phyloP scores from a whole-genome alignment of 202 grass and related monocot species.

The Miscanthus sacchariflorus region DNA sequence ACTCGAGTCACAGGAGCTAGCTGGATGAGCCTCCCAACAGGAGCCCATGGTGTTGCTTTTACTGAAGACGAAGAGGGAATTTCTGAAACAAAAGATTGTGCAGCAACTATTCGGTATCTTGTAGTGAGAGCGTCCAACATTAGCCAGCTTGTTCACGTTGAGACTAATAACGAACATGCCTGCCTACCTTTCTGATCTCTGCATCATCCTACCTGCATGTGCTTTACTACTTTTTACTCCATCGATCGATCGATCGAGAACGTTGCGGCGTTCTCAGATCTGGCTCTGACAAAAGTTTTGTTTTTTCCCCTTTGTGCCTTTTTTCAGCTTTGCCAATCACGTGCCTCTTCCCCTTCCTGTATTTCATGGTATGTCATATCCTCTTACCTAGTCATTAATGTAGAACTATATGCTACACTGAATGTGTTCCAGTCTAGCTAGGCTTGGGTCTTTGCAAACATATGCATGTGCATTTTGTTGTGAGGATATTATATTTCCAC shows the following conservation, averaged over 20 bases:
- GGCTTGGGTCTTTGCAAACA: background rate
- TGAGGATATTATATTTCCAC: background rate
- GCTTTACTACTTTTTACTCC: background rate
- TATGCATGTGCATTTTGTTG: background rate
- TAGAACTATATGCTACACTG: background rate
- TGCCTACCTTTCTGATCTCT: background rate
- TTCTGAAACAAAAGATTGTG: too few species aligned
- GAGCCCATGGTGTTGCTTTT: too few species aligned
- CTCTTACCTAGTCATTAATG: background rate
- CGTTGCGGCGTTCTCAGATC: background rate
- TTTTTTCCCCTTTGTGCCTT: slow-evolving; percentile 3
- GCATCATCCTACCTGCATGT: background rate
- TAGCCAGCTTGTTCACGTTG: too few species aligned
- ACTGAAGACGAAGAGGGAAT: too few species aligned
- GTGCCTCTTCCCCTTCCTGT: slow-evolving; percentile 84
- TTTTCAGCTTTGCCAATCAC: slow-evolving; percentile 80
- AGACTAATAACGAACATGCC: background rate
- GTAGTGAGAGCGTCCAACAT: too few species aligned
- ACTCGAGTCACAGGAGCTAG: too few species aligned
- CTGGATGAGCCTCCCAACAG: too few species aligned
- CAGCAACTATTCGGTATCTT: too few species aligned
- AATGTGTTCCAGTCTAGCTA: background rate
- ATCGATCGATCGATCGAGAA: background rate
- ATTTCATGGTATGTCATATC: slow-evolving; percentile 77
- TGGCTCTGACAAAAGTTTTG: background rate